These are phyloP conservation scores for Funneliformis caledonium DNA, from an alignment of 371 early-diverging fungal genomes.

Conservation along the genomic window DNA sequence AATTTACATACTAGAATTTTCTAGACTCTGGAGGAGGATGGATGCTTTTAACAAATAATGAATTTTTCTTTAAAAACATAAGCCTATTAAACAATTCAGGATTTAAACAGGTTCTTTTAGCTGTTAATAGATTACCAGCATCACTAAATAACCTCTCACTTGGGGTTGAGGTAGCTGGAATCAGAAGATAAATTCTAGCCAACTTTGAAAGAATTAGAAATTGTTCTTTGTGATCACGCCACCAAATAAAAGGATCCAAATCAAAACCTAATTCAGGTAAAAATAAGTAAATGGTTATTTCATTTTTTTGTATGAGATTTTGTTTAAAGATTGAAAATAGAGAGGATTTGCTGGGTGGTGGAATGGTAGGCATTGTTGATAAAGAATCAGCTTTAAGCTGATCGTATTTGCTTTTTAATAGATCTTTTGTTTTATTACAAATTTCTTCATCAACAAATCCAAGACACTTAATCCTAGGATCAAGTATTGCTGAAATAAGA, in stretches of 20 bases:
- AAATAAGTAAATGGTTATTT: not conserved
- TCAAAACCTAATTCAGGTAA: not conserved
- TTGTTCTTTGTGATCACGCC: not conserved
- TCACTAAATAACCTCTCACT: not conserved
- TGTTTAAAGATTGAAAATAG: too few species aligned
- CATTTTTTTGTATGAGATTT: not conserved
- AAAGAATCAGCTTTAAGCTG: too few species aligned
- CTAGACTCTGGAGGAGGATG: not conserved
- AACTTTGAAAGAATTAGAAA: not conserved
- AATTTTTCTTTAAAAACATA: not conserved
- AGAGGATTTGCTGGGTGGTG: too few species aligned
- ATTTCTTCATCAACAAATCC: too few species aligned
- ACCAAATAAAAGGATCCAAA: not conserved
- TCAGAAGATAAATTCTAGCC: not conserved
- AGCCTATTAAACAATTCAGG: conserved; percentile 5
- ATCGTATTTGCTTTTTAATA: too few species aligned
- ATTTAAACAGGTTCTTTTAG: not conserved
- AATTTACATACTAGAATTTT: too few species aligned
- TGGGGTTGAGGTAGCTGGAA: not conserved
- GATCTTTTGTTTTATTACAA: too few species aligned
- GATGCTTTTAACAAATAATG: not conserved
- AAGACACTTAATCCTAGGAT: too few species aligned
- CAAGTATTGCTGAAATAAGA: too few species aligned
- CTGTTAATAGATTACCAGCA: not conserved
- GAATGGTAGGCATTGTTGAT: too few species aligned